Base-by-base conservation (phyloP, 225 moss, liverwort and hornwort genomes). In the Rhytidiadelphus loreus region DNA sequence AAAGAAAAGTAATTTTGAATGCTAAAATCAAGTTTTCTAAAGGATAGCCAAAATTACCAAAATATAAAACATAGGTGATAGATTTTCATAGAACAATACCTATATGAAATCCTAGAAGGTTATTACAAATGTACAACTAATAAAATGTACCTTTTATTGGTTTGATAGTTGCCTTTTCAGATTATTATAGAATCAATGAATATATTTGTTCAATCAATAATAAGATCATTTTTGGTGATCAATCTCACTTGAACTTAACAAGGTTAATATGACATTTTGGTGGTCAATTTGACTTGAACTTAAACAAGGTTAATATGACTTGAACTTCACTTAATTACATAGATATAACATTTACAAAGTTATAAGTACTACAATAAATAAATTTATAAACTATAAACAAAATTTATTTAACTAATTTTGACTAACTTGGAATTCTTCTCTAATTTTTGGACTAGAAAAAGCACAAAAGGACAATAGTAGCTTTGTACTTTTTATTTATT, bases 231-330 rank as follows among this genome's bases (percentile, higher is more conserved):
- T 62, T 63, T 16, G 8, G 16, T 16, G 6, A 37, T 68, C 2
- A 68, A 2, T n/a, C 19, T 68, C 1, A 2, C 0, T 2, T 4
- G n/a, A n/a, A n/a, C 14, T 39, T 69, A 8, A 8, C 3, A 69
- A 39, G 69, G 7, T 14, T 39, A n/a, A n/a, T n/a, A n/a, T n/a
- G n/a, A n/a, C n/a, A n/a, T n/a, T n/a, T n/a, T n/a, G n/a, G n/a
- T n/a, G n/a, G n/a, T n/a, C n/a, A n/a, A n/a, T n/a, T n/a, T n/a
- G n/a, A n/a, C n/a, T n/a, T n/a, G n/a, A n/a, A n/a, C n/a, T n/a
- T n/a, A n/a, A n/a, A n/a, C n/a, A n/a, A n/a, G n/a, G n/a, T n/a
- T n/a, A 13, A 69, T 24, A 39, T 39, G 23, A 24, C 13, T 39
- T 39, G 13, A 39, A 39, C 1, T 68, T 68, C 12, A 12, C 6